Evolutionary conservation across 345 rosid species (phyloP).

Genomic region (Syzygium aqueum): DNA sequence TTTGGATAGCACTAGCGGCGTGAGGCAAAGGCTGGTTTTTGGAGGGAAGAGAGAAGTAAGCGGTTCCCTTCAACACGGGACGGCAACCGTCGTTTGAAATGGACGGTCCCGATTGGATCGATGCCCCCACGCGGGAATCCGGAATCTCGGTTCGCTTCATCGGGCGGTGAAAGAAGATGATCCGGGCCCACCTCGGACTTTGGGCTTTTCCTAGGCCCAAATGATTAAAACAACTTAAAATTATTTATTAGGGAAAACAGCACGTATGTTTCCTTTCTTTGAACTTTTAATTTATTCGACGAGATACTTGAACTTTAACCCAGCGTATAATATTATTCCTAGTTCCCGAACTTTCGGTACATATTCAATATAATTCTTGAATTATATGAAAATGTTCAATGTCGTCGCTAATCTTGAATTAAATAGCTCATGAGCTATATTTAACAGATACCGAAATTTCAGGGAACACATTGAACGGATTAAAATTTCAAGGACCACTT

Average conservation of each 20-base stretch:
- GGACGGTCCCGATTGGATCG: background rate
- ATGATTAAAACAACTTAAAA: background rate
- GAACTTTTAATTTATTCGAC: too few relatives aligned
- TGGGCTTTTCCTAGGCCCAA: background rate
- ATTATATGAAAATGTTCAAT: too few relatives aligned
- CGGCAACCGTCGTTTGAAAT: background rate
- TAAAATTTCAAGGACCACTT: too few relatives aligned
- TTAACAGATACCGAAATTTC: too few relatives aligned
- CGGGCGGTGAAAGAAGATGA: background rate
- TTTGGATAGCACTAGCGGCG: background rate
- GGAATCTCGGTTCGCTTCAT: background rate
- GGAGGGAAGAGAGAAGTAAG: background rate
- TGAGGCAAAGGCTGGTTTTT: background rate
- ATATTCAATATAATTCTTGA: too few relatives aligned
- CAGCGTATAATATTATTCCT: too few relatives aligned
- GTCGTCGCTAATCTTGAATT: too few relatives aligned
- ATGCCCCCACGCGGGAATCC: background rate
- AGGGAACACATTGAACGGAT: too few relatives aligned
- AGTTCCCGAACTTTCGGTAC: too few relatives aligned
- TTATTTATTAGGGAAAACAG: background rate
- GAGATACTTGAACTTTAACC: too few relatives aligned
- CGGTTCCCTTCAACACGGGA: background rate
- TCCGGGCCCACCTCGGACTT: background rate
- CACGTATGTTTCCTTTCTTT: too few relatives aligned
- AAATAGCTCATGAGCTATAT: too few relatives aligned